A percentile compares a stretch with the other conserved stretches of the same genome.
Conservation (phyloP, 129 eudicot species). For the Escallonia rubra region DNA sequence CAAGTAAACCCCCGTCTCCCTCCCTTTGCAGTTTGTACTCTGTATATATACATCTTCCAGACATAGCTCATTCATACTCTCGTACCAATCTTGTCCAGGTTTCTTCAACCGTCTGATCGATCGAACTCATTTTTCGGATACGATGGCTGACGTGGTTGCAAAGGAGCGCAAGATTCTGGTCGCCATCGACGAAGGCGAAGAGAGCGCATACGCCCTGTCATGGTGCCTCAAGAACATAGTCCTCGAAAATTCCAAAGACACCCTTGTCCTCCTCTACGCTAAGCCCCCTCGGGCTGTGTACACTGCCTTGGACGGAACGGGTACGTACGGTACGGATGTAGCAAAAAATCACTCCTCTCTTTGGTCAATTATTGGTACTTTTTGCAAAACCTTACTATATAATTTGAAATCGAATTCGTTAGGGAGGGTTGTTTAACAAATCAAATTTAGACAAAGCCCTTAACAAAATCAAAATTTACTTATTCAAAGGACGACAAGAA, state of each 20-base stretch:
- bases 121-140: too few relatives aligned
- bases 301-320: slow-evolving; percentile 59
- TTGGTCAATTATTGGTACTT: too few relatives aligned
- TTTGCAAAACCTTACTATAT: too few relatives aligned
- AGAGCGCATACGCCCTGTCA: slow-evolving; percentile 69
- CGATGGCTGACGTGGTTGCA: slow-evolving; percentile 9
- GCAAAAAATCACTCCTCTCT: neutral
- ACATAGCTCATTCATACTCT: neutral
- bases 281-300: slow-evolving; percentile 46
- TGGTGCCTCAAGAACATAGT: slow-evolving; percentile 65
- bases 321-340: slow-evolving; percentile 23
- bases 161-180: slow-evolving; percentile 60
- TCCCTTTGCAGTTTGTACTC: neutral
- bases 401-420: too few relatives aligned
- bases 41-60: neutral
- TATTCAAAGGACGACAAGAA: too few relatives aligned
- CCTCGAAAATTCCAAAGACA: slow-evolving; percentile 31
- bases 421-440: too few relatives aligned
- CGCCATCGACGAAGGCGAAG: slow-evolving; percentile 70
- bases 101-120: neutral
- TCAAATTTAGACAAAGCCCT: too few relatives aligned
- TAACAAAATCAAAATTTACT: too few relatives aligned
- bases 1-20: too few relatives aligned
- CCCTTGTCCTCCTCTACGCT: slow-evolving; percentile 54
- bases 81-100: neutral